phyloP scores from a whole-genome alignment of 192 early-diverging fungal species.

The Umbelopsis vinacea region DNA sequence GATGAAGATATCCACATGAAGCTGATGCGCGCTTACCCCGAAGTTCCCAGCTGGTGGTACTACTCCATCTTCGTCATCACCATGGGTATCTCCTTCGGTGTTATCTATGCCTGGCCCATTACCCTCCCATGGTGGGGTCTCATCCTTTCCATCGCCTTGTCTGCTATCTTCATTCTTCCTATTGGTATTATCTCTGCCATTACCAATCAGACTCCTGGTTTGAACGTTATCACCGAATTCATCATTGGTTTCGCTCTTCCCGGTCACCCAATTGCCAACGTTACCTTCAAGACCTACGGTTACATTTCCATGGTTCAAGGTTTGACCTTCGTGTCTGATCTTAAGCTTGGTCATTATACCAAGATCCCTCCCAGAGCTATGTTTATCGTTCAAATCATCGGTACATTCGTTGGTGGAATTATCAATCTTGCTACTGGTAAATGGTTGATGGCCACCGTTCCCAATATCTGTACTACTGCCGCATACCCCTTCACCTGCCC shows the following conservation, averaged over 20 bases:
- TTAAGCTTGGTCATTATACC: slow-evolving; percentile 84
- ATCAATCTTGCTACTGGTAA: slow-evolving; percentile 53
- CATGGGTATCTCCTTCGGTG: slow-evolving; percentile 49
- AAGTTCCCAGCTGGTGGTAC: slow-evolving; percentile 72
- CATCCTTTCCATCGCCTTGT: slow-evolving; percentile 60
- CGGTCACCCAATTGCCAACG: slow-evolving; percentile 81
- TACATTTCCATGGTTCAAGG: slow-evolving; percentile 81
- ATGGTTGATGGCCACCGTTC: slow-evolving; percentile 50
- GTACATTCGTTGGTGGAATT: slow-evolving; percentile 61
- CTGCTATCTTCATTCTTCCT: slow-evolving; percentile 74
- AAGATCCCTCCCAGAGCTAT: slow-evolving; percentile 70
- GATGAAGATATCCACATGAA: slow-evolving; percentile 67
- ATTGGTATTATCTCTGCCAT: slow-evolving; percentile 84
- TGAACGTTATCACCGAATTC: slow-evolving; percentile 88
- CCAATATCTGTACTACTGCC: slow-evolving; percentile 42
- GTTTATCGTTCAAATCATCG: slow-evolving; percentile 63
- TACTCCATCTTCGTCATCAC: slow-evolving; percentile 46
- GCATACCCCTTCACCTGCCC: slow-evolving; percentile 55
- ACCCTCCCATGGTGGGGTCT: slow-evolving; percentile 82
- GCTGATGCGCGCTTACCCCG: slow-evolving; percentile 74
- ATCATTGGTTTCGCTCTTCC: slow-evolving; percentile 81
- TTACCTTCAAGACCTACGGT: slow-evolving; percentile 87
- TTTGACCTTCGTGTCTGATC: slow-evolving; percentile 67
- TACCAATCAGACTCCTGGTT: slow-evolving; percentile 75
- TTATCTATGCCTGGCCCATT: slow-evolving; percentile 56